phyloP scores from a whole-genome alignment of 352 stramenopile species.

The Globisporangium nunn region DNA sequence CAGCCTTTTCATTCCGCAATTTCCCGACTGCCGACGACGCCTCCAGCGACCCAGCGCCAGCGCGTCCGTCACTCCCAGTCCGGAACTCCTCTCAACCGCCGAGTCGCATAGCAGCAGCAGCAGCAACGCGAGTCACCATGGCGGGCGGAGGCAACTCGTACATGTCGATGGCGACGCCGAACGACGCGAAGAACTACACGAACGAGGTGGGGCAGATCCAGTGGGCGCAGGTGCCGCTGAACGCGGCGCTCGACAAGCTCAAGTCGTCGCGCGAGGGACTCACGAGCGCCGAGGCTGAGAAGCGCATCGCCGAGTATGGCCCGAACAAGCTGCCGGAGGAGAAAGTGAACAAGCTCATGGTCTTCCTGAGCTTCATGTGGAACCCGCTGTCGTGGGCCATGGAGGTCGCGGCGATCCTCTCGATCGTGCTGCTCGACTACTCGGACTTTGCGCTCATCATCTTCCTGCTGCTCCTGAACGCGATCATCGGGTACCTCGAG shows the following conservation, averaged over 20 bases:
- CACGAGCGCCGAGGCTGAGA: no score
- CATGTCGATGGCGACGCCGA: constrained; percentile 73
- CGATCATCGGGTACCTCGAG: no score
- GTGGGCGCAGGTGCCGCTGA: constrained; percentile 64
- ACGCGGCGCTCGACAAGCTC: constrained; percentile 79
- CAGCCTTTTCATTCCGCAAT: constrained; percentile 51
- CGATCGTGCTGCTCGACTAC: no score
- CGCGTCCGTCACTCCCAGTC: neutral
- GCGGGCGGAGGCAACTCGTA: constrained; percentile 52
- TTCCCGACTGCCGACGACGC: constrained; percentile 39
- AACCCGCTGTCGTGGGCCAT: no score
- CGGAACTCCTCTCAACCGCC: constrained; percentile 9
- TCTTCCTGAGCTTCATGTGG: no score
- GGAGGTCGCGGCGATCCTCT: no score
- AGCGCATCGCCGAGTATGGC: no score
- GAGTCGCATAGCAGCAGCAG: constrained; percentile 6
- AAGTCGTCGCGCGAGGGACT: no score
- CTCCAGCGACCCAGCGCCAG: constrained; percentile 1
- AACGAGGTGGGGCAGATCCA: constrained; percentile 75
- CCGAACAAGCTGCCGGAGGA: no score
- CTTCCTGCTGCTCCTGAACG: no score
- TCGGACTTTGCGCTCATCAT: no score
- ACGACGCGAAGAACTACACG: constrained; percentile 73
- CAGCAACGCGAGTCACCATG: constrained; percentile 24
- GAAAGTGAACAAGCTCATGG: no score